A percentile compares a stretch with the other conserved stretches of the same genome.
These are phyloP conservation scores for Malus hybrid DNA, from an alignment of 331 rosid species.

Conservation along the genomic window DNA sequence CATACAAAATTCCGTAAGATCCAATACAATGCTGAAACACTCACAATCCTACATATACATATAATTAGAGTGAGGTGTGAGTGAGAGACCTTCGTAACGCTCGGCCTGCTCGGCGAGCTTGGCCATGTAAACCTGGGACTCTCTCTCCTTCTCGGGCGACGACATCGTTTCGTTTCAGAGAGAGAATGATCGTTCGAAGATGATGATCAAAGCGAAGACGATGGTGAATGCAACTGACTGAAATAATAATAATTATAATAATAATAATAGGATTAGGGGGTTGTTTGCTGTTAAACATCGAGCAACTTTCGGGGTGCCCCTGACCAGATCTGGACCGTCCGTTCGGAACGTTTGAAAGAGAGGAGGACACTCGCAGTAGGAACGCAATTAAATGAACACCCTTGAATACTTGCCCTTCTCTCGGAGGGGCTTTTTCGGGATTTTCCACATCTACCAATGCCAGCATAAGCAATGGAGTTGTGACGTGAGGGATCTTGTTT, in stretches of 20 bases:
- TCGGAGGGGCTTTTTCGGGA: not conserved
- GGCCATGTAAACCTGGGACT: slow-evolving; percentile 90
- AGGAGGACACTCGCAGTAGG: not conserved
- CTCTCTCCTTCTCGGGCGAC: slow-evolving; percentile 78
- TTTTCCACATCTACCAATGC: not conserved
- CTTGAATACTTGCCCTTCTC: not conserved
- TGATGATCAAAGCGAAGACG: not conserved
- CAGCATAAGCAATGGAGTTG: too few relatives aligned
- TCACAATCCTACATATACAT: not conserved
- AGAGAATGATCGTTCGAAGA: slow-evolving; percentile 15
- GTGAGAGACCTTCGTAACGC: slow-evolving; percentile 69
- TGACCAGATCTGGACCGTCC: slow-evolving; percentile 62
- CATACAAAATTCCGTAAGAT: not conserved
- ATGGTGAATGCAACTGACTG: not conserved
- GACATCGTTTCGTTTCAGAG: slow-evolving; percentile 53
- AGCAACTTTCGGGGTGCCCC: slow-evolving; percentile 31
- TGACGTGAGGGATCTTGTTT: too few relatives aligned
- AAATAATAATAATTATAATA: not conserved
- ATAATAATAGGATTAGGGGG: not conserved
- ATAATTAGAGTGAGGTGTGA: not conserved
- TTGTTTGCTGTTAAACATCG: slow-evolving; percentile 23
- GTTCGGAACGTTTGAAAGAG: slow-evolving; percentile 28
- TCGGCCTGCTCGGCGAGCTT: slow-evolving; percentile 97
- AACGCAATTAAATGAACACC: slow-evolving; percentile 24
- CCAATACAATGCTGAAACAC: not conserved